These are phyloP conservation scores for Dactylonectria estremocensis DNA, from an alignment of 2,329 filamentous ascomycete genomes.

Conservation along the genomic window DNA sequence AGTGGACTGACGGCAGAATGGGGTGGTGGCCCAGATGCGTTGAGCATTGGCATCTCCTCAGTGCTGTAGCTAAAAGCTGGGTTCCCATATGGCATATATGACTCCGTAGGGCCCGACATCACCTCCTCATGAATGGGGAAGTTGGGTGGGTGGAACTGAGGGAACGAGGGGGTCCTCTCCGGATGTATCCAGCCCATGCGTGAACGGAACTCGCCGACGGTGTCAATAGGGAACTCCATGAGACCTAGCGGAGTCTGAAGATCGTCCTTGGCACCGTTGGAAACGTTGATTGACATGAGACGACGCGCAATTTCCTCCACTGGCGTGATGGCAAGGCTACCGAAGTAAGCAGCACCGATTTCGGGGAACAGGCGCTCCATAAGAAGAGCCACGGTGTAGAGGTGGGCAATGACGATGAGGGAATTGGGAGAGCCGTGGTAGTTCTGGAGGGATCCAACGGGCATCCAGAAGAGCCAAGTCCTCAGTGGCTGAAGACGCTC, in stretches of 20 bases:
- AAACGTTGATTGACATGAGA: slow-evolving; percentile 78
- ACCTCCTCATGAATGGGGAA: slow-evolving; percentile 66
- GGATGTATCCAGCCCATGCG: slow-evolving; percentile 79
- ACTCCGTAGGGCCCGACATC: slow-evolving; percentile 57
- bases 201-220: slow-evolving; percentile 77
- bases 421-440: slow-evolving; percentile 83
- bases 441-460: slow-evolving; percentile 85
- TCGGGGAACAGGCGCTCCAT: slow-evolving; percentile 94
- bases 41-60: slow-evolving; percentile 72
- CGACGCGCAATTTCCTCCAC: slow-evolving; percentile 89
- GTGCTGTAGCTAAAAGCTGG: slow-evolving; percentile 76
- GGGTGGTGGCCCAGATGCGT: slow-evolving; percentile 58
- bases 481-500: slow-evolving; percentile 89
- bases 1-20: slow-evolving; percentile 69
- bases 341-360: slow-evolving; percentile 90
- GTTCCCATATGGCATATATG: slow-evolving; percentile 70
- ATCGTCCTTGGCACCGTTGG: slow-evolving; percentile 69
- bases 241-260: slow-evolving; percentile 75
- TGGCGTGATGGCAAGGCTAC: slow-evolving; percentile 82
- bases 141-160: slow-evolving; percentile 71
- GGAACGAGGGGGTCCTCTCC: slow-evolving; percentile 72
- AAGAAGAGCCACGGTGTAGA: slow-evolving; percentile 89
- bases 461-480: slow-evolving; percentile 97
- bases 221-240: slow-evolving; percentile 81
- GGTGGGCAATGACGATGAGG: slow-evolving; percentile 88